Evolutionary conservation across 306 rosid species (phyloP), one percentile per base, ranked within the genome.

Genomic region (Corylus heterophylla): DNA sequence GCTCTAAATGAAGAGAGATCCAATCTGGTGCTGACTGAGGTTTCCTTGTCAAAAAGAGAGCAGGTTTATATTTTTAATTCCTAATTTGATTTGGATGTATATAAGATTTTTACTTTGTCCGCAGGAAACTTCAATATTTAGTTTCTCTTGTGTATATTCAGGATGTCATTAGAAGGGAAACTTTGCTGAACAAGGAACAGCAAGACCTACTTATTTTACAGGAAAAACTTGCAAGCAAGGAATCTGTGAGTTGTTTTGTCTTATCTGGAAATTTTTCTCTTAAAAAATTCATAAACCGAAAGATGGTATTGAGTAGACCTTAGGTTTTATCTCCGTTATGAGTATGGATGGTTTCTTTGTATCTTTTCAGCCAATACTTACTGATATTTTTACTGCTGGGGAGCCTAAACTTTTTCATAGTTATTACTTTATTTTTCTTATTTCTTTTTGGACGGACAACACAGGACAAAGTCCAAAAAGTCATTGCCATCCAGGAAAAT

Each of bases 391-490:
- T 22, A 18, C 47, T 22, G 3, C 37, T 8, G 47, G 12, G 12
- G 54, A 45, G 14, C 5, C 45, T 63, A 13, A 13, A 56, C 7
- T 63, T n/a, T 22, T 12, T 63, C n/a, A 13, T 7, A 31, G 29
- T 31, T 31, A 14, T 63, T 77, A 67, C 62, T 47, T 45, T 68
- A 7, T 76, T 18, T 52, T 54, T 76, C 35, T 59, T 25, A 64
- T 75, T 45, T 22, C 67, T 75, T 52, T 50, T 71, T 84, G 74
- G 44, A 39, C 76, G 82, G 67, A 73, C 76, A 74, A 42, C 90
- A 80, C 88, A 96, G 99, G 90, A 82, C 81, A 90, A 90, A 74
- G 85, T 91, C 76, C 87, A 84, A 78, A 93, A 91, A 82, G 87
- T 71, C 35, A 51, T 86, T 35, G 92, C 92, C 39, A 87, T 49